Evolutionary conservation across 139 green algal genomes (phyloP), one percentile per base, ranked within the genome.

Genomic region (Chloropicon primus): DNA sequence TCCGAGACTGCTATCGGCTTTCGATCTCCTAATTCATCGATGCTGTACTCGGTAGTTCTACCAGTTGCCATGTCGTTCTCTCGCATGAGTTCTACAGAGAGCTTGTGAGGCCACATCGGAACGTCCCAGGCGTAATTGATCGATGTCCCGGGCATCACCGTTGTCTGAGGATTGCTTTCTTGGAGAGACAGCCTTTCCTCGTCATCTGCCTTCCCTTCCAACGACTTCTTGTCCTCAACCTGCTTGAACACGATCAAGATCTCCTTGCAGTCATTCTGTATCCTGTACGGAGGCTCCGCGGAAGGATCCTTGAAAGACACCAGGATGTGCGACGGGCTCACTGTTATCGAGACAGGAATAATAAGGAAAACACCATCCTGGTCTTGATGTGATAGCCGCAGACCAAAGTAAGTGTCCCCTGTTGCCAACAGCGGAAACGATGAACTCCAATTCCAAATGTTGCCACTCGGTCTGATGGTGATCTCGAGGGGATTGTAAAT

Each of bases 101-200:
- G 41, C 41, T 17, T 5, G 17, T 75, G 24, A 10, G 72, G 24
- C 53, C 82, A n/a, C 2, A 53, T 89, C 22, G 88, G 88, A 86
- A 96, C 88, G 75, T 97, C 92, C 90, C 91, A 97, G 0, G 92
- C 92, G 78, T 93, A 97, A 1, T 88, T 82, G 81, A 95, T 86
- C 1, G 76, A 27, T 72, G 82, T 72, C 23, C 86, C 80, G 17
- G 76, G 72, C 25, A 26, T 28, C 54, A 77, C 72, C 2, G 54
- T 72, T 17, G 78, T 27, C 54, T 62, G 22, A 25, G 76, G 24
- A 62, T 75, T 22, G 29, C 71, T 27, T 10, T 25, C 41, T 54
- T 26, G 27, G 21, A 25, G 41, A 54, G 73, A 62, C 53, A 85
- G 71, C 79, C 26, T 22, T n/a, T n/a, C 25, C 23, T 22, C 80